Evolutionary conservation across 352 stramenopile species (phyloP).

Genomic region (Globisporangium cederbergense): DNA sequence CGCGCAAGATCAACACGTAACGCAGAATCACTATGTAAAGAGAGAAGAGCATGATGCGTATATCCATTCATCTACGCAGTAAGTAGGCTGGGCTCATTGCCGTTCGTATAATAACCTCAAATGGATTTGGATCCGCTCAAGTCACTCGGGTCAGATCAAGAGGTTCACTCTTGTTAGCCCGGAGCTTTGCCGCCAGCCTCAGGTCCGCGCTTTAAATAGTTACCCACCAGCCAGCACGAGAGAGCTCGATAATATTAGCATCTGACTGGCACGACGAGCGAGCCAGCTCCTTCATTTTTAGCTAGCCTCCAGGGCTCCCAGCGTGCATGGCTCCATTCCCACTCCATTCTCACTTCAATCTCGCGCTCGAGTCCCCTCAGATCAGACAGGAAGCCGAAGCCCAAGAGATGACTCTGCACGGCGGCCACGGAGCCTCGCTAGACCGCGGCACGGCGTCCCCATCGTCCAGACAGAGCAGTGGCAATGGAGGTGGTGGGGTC

Average conservation of each 20-base stretch:
- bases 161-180: too few relatives aligned
- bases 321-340: not conserved
- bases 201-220: too few relatives aligned
- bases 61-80: too few relatives aligned
- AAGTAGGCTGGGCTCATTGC: too few relatives aligned
- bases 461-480: not conserved
- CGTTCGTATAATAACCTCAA: too few relatives aligned
- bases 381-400: not conserved
- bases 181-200: too few relatives aligned
- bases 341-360: not conserved
- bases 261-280: too few relatives aligned
- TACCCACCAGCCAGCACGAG: too few relatives aligned
- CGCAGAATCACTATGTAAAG: not conserved
- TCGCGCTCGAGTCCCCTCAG: not conserved
- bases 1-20: slow-evolving; percentile 10
- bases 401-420: slow-evolving; percentile 6
- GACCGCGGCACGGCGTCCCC: not conserved
- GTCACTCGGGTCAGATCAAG: too few relatives aligned
- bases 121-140: too few relatives aligned
- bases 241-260: too few relatives aligned
- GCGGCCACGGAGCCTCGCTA: not conserved
- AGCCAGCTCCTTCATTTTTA: not conserved
- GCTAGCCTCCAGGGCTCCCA: not conserved
- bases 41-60: too few relatives aligned
- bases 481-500: not conserved